Conservation (phyloP, 257 asterid genomes). For the Datura wrightii region DNA sequence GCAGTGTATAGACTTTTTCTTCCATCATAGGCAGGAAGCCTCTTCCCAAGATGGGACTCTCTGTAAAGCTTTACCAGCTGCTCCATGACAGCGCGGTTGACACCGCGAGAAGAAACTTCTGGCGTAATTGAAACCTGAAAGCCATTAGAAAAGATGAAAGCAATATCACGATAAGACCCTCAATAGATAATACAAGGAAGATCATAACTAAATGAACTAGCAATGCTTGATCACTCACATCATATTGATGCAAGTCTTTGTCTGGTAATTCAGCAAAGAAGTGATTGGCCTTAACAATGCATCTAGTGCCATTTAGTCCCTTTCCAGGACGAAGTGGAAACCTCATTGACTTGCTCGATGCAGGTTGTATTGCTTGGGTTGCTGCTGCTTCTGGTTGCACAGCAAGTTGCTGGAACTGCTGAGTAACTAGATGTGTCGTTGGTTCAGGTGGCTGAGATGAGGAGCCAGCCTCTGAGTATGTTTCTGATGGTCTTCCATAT, state of each 20-base stretch:
- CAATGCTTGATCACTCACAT: slow-evolving; percentile 53
- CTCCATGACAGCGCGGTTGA: slow-evolving; percentile 88
- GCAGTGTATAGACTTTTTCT: slow-evolving; percentile 95
- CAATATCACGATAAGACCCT: background rate
- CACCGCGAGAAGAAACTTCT: slow-evolving; percentile 88
- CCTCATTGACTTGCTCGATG: slow-evolving; percentile 83
- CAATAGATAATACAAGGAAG: slow-evolving; percentile 1
- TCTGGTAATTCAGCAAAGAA: slow-evolving; percentile 91
- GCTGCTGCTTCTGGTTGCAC: slow-evolving; percentile 56
- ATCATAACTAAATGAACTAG: slow-evolving; percentile 8
- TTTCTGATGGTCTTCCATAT: slow-evolving; percentile 50
- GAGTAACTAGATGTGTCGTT: slow-evolving; percentile 40
- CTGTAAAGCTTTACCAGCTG: slow-evolving; percentile 69
- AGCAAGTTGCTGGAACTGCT: slow-evolving; percentile 52
- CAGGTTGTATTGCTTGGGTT: slow-evolving; percentile 67
- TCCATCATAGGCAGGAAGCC: slow-evolving; percentile 98
- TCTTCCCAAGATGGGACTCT: slow-evolving; percentile 81
- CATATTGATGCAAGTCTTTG: slow-evolving; percentile 93
- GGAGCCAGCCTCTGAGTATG: slow-evolving; percentile 60
- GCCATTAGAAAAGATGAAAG: slow-evolving; percentile 14
- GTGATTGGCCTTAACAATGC: slow-evolving; percentile 93
- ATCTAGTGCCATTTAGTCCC: slow-evolving; percentile 72
- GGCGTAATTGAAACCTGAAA: slow-evolving; percentile 82
- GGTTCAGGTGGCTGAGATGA: slow-evolving; percentile 60
- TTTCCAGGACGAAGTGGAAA: slow-evolving; percentile 92